A percentile compares a stretch with the other conserved stretches of the same genome.
Conservation (phyloP, 768 basidiomycete genomes). For the Agaricus sinodeliciosus region DNA sequence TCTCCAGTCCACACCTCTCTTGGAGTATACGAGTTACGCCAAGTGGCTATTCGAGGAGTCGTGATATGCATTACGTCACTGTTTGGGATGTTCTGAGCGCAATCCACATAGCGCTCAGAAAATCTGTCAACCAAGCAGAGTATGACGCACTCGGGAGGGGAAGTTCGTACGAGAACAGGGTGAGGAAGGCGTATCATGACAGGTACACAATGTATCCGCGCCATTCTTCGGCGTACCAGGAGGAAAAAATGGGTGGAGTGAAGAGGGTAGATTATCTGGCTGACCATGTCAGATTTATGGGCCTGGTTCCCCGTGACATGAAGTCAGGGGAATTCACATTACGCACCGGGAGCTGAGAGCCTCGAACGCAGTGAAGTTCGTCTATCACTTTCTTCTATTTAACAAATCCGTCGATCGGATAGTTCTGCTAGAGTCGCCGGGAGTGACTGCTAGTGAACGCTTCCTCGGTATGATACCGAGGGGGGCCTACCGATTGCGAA, state of each 20-base stretch:
- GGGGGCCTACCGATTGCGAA: background rate
- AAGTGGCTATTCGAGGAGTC: slow-evolving; percentile 5
- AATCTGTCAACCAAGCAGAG: background rate
- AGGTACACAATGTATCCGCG: background rate
- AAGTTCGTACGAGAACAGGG: background rate
- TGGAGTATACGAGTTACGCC: slow-evolving; percentile 3
- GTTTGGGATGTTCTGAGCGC: slow-evolving; percentile 8
- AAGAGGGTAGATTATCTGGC: slow-evolving; percentile 5
- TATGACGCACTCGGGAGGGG: slow-evolving; percentile 1
- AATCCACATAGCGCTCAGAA: background rate
- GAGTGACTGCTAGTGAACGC: background rate
- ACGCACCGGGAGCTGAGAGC: background rate
- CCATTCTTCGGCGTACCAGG: background rate
- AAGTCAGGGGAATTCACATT: slow-evolving; percentile 5
- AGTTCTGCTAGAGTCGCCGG: background rate
- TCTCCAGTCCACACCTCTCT: slow-evolving; percentile 3
- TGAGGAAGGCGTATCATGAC: slow-evolving; percentile 3
- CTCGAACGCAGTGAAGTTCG: background rate
- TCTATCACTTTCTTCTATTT: background rate
- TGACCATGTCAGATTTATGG: slow-evolving; percentile 6
- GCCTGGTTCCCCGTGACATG: background rate
- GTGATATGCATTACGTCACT: slow-evolving; percentile 2
- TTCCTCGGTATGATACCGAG: background rate
- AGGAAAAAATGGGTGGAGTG: slow-evolving; percentile 7
- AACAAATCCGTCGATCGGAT: background rate